Base-by-base conservation (phyloP, 768 basidiomycete species). In the Auriscalpium orientale region DNA sequence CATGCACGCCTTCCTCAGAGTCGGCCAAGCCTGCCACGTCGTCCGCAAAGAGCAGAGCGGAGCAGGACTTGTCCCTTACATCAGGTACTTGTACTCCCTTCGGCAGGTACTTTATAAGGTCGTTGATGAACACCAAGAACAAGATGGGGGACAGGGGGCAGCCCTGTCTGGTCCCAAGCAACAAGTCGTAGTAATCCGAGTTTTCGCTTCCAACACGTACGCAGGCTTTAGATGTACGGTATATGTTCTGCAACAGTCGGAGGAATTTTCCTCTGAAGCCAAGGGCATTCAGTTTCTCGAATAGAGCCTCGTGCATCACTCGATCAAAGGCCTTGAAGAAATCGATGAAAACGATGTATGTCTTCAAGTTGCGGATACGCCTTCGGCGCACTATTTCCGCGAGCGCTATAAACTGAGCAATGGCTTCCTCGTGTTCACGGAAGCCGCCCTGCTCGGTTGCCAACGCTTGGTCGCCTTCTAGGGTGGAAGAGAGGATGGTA, bases 281-380 rank as follows among this genome's bases (percentile, higher is more conserved):
- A 0, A 40, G n/a, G 8, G 56, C n/a, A 12, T 60, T 37, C 1
- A 62, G 21, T 15, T 61, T 51, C 2, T 21, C n/a, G 51, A 53
- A 60, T 20, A 62, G 55, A 15, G 38, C 50, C 4, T 21, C 55
- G 28, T 63, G 60, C 13, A 47, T 46, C 3, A 63, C 54, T n/a
- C 56, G 56, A 18, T 60, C 50, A 15, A 43, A 63, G 4, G 60
- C 62, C 18, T 63, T 63, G 8, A 53, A 55, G 12, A 63, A 63
- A 16, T 63, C 60, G 5, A 63, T 45, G 22, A 63, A 63, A 6
- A 55, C 37, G 5, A 36, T 50, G 28, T 43, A 43, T 18, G 62
- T 63, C 2, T n/a, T 7, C 16, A 20, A 13, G 2, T 46, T 37
- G 0, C 22, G 18, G 0, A 60, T 1, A 3, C 18, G 28, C 4